Percentiles rank a stretch among this genome's conserved stretches.
These are phyloP conservation scores for Leptosphaerulina australis DNA, from an alignment of 2,329 filamentous ascomycete species.

Conservation along the genomic window DNA sequence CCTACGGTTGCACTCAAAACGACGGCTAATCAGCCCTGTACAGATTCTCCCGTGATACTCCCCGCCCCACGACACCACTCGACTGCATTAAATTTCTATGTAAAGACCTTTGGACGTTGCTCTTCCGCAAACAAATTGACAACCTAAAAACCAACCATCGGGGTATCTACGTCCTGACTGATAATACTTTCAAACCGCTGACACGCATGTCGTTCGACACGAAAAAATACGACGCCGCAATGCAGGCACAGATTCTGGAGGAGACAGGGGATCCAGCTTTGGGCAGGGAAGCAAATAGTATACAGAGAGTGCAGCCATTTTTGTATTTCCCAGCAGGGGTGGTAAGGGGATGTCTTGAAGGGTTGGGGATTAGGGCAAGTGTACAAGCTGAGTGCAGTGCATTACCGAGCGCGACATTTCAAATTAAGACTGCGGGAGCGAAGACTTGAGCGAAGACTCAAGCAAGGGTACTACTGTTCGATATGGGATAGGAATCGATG, in stretches of 20 bases:
- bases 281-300: constrained; percentile 59
- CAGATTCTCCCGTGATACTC: constrained; percentile 81
- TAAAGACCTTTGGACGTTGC: constrained; percentile 94
- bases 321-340: constrained; percentile 95
- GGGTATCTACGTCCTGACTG: constrained; percentile 94
- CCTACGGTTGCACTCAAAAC: no score
- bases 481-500: no score
- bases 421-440: constrained; percentile 82
- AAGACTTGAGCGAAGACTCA: constrained; percentile 72
- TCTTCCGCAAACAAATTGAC: constrained; percentile 97
- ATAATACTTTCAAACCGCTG: constrained; percentile 88
- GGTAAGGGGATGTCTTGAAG: constrained; percentile 89
- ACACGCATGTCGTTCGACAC: constrained; percentile 83
- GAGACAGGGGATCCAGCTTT: constrained; percentile 39
- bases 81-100: constrained; percentile 98
- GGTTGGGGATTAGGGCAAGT: constrained; percentile 85
- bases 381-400: constrained; percentile 90
- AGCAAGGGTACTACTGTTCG: no score
- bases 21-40: neutral
- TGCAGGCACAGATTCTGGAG: constrained; percentile 39
- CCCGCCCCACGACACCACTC: constrained; percentile 87
- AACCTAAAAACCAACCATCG: constrained; percentile 98
- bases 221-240: constrained; percentile 38
- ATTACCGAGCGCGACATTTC: constrained; percentile 87
- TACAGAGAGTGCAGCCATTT: constrained; percentile 61